Evolutionary conservation across 371 early-diverging fungal species (phyloP).

Genomic region (Mucor irregularis): DNA sequence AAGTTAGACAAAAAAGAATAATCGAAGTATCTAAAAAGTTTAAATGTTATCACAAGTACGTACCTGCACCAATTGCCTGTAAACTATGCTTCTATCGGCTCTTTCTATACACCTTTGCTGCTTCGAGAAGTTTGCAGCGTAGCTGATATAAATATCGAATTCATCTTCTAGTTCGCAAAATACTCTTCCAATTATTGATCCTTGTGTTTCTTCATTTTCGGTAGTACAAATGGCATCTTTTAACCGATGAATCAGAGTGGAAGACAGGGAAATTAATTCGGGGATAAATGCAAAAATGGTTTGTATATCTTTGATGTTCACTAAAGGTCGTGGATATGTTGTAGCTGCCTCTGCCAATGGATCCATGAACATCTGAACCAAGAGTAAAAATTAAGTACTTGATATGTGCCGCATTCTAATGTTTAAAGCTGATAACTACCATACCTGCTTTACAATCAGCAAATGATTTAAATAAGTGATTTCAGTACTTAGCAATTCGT

Average conservation of each 20-base stretch:
- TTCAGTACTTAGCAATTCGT: slow-evolving; percentile 50
- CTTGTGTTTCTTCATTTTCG: slow-evolving; percentile 17
- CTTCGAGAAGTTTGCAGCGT: slow-evolving; percentile 45
- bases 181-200: slow-evolving; percentile 37
- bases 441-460: slow-evolving; percentile 46
- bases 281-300: slow-evolving; percentile 39
- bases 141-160: slow-evolving; percentile 44
- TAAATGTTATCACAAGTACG: too few relatives aligned
- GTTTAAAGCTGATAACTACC: slow-evolving; percentile 1
- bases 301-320: slow-evolving; percentile 37
- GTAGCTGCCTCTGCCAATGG: slow-evolving; percentile 43
- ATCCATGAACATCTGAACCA: slow-evolving; percentile 53
- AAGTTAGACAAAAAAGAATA: slow-evolving; percentile 20
- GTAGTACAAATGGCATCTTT: slow-evolving; percentile 26
- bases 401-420: background rate
- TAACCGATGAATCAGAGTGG: slow-evolving; percentile 29
- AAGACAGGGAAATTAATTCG: slow-evolving; percentile 42
- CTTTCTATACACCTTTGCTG: slow-evolving; percentile 30
- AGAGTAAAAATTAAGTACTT: background rate
- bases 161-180: slow-evolving; percentile 39
- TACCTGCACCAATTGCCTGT: slow-evolving; percentile 39
- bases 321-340: slow-evolving; percentile 32
- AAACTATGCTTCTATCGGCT: slow-evolving; percentile 33
- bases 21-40: too few relatives aligned
- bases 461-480: slow-evolving; percentile 47